Conservation (phyloP, 2,329 filamentous ascomycete genomes). For the Pestalotiopsis fici region DNA sequence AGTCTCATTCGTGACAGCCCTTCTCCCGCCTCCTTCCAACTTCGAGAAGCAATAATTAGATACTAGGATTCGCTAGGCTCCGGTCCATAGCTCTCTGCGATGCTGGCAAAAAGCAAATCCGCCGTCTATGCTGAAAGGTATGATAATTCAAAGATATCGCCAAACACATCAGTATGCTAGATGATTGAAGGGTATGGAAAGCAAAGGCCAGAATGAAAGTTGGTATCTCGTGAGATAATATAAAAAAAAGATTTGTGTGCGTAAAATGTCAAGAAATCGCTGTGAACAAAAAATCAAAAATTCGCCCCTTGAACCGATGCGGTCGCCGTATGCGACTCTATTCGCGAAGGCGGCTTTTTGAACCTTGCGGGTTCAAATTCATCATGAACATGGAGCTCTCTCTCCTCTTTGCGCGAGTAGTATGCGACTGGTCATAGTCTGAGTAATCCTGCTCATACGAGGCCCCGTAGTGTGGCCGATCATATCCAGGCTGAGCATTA, state of each 20-base stretch:
- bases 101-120: not conserved
- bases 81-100: not conserved
- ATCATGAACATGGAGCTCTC: conserved; percentile 62
- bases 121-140: not conserved
- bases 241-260: conserved; percentile 4
- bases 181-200: conserved; percentile 3
- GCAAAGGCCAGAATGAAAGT: not conserved
- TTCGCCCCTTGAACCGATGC: not conserved
- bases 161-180: conserved; percentile 1
- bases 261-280: not conserved
- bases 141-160: not conserved
- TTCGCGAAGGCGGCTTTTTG: conserved; percentile 55
- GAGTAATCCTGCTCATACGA: conserved; percentile 31
- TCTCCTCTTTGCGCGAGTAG: conserved; percentile 48
- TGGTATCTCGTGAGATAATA: conserved; percentile 8
- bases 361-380: conserved; percentile 50
- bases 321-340: conserved; percentile 36
- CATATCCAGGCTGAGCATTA: conserved; percentile 31
- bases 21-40: not conserved
- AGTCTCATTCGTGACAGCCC: not conserved
- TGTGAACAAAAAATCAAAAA: not conserved
- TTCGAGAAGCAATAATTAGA: not conserved
- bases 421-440: conserved; percentile 37
- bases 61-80: conserved; percentile 5
- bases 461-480: conserved; percentile 35